Evolutionary conservation across 805 yeast species (phyloP).

Genomic region (Candida piceae): DNA sequence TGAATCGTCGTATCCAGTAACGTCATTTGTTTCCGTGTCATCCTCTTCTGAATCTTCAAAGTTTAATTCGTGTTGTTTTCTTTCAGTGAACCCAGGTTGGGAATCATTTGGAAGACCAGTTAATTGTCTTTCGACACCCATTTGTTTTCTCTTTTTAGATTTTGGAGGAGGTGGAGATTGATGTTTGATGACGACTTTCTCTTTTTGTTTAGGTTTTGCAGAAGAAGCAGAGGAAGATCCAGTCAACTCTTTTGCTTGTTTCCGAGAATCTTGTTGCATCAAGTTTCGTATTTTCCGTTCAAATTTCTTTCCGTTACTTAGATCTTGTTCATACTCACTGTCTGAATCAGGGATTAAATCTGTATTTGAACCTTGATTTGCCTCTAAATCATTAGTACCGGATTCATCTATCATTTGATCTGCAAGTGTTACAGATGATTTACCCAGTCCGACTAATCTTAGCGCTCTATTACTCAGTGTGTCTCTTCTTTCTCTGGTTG

Average conservation of each 20-base stretch:
- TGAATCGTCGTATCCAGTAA: slow-evolving; percentile 17
- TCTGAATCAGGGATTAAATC: slow-evolving; percentile 18
- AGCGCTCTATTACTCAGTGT: slow-evolving; percentile 18
- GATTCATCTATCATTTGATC: too few relatives aligned
- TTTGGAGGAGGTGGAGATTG: neutral
- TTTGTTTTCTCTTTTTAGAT: neutral
- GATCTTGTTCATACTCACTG: neutral
- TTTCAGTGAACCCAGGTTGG: neutral
- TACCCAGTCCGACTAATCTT: slow-evolving; percentile 23
- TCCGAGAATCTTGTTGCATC: slow-evolving; percentile 21
- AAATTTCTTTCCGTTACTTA: slow-evolving; percentile 11
- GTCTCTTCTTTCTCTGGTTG: slow-evolving; percentile 6
- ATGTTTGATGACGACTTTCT: neutral
- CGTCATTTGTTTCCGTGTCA: slow-evolving; percentile 16
- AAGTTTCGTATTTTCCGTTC: slow-evolving; percentile 25
- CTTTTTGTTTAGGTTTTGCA: neutral
- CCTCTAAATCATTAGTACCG: slow-evolving; percentile 20
- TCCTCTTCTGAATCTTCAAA: slow-evolving; percentile 15
- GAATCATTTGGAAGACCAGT: neutral
- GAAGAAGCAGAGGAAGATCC: neutral
- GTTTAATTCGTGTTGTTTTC: slow-evolving; percentile 2
- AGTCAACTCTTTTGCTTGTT: too few relatives aligned
- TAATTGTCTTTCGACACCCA: slow-evolving; percentile 1
- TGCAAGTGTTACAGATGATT: slow-evolving; percentile 6
- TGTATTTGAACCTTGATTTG: slow-evolving; percentile 13